Evolutionary conservation across 768 basidiomycete genomes (phyloP).

Genomic region (Tylopilus felleus): DNA sequence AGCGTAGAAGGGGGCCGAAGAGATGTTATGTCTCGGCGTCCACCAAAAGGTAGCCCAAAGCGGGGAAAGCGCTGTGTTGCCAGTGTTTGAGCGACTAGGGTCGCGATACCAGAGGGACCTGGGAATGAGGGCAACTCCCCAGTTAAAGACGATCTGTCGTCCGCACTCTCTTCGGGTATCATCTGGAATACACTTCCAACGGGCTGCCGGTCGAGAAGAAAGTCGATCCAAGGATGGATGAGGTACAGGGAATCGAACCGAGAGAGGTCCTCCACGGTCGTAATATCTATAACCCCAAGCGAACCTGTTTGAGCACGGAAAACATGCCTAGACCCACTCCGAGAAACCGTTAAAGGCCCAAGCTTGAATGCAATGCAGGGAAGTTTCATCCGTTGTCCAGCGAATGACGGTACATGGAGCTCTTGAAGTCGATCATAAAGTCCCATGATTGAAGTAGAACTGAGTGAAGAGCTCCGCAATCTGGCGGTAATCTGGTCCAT

Average conservation of each 20-base stretch:
- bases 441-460: background rate
- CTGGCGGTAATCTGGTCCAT: background rate
- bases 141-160: too few species aligned
- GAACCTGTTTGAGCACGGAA: background rate
- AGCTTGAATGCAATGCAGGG: conserved; percentile 10
- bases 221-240: background rate
- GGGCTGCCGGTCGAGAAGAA: background rate
- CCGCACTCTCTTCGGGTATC: too few species aligned
- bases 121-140: too few species aligned
- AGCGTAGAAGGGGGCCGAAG: background rate
- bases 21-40: background rate
- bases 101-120: background rate
- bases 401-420: background rate
- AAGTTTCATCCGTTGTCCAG: background rate
- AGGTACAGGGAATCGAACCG: background rate
- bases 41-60: too few species aligned
- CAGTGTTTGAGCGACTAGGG: too few species aligned
- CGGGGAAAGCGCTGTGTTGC: too few species aligned
- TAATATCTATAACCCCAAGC: background rate
- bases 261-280: background rate
- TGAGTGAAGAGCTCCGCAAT: background rate
- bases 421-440: background rate
- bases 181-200: too few species aligned
- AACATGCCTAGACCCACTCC: background rate
- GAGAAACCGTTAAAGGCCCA: background rate